Base-by-base conservation (phyloP, 1,284 basidiomycete genomes). In the Fomitopsis pinicola region DNA sequence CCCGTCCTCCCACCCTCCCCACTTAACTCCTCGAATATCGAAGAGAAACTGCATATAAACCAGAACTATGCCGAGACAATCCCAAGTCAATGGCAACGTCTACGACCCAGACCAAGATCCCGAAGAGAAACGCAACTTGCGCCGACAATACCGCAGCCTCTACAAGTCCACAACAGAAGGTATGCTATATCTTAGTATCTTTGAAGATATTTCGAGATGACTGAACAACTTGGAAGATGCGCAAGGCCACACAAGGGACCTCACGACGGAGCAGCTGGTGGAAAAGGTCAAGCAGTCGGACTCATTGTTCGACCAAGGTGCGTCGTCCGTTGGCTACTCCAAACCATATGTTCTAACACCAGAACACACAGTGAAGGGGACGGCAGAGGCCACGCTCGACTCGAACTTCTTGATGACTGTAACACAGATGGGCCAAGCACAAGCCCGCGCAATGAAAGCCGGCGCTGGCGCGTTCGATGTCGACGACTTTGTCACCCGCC, bases 371-470 rank as follows among this genome's bases (percentile, higher is more conserved):
- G 92, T 94, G 59, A 87, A 85, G 70, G 88, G 85, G 7, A 88
- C 91, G 0, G 86, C 87, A 58, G 92, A 94, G 68, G 92, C 92
- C 3, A 89, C 88, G 0, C 80, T 93, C 6, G 91, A 94, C 72
- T 91, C 92, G 0, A 78, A 80, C n/a, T 79, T 92, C 48, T 82
- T 93, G 8, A 72, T 90, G 0, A 82, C 82, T 69, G 84, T 87
- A 19, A 89, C 91, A 5, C 84, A 81, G 61, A 81, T 89, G 68
- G 81, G 86, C 60, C 88, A 89, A 1, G 84, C 87, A 67, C 92
- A 94, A 72, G 92, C 92, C 14, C 88, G 91, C 42, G 85, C 88
- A n/a, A 87, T 95, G 83, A 92, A 91, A 72, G 86, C 91, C 0
- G 91, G 91, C 59, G 83, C 84, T 0, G 88, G 90, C 55, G 85